These are phyloP conservation scores for Annulohypoxylon moriforme DNA, from an alignment of 495 filamentous ascomycete species.

Conservation along the genomic window DNA sequence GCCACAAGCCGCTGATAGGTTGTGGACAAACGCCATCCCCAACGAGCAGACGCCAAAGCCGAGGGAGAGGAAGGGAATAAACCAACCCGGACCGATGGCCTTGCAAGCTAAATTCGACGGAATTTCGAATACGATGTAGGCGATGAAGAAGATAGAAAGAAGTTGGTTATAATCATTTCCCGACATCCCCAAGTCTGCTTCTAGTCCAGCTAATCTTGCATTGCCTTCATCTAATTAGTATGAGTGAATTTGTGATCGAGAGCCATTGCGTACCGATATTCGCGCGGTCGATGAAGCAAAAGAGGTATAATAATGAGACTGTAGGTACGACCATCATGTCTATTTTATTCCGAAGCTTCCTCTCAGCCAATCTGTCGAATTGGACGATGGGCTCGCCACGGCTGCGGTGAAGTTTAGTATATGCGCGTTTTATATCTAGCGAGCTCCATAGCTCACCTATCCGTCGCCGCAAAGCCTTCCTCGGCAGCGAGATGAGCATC, in stretches of 20 bases:
- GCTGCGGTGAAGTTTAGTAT: slow-evolving; percentile 43
- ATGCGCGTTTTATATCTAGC: neutral
- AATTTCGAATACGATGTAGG: slow-evolving; percentile 75
- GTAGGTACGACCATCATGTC: slow-evolving; percentile 65
- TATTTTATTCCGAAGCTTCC: slow-evolving; percentile 64
- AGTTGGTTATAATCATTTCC: slow-evolving; percentile 77
- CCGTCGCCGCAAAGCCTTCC: slow-evolving; percentile 68
- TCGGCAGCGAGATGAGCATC: slow-evolving; percentile 63
- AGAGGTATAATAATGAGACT: slow-evolving; percentile 66
- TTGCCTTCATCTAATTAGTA: slow-evolving; percentile 52
- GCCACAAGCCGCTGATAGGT: slow-evolving; percentile 52
- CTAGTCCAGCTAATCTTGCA: slow-evolving; percentile 68
- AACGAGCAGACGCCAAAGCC: slow-evolving; percentile 57
- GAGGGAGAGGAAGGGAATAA: slow-evolving; percentile 67
- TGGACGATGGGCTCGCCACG: slow-evolving; percentile 66
- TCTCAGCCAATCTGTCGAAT: slow-evolving; percentile 69
- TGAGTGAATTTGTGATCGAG: slow-evolving; percentile 2
- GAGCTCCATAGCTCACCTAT: slow-evolving; percentile 59
- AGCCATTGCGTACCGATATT: slow-evolving; percentile 64
- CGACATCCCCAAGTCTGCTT: slow-evolving; percentile 68
- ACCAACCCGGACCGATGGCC: slow-evolving; percentile 71
- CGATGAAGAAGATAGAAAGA: slow-evolving; percentile 73
- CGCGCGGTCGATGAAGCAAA: slow-evolving; percentile 73
- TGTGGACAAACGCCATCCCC: slow-evolving; percentile 56
- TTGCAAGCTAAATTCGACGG: slow-evolving; percentile 74